These are phyloP conservation scores for Vitis riparia DNA, from an alignment of 164 flowering plant species.

Conservation along the genomic window DNA sequence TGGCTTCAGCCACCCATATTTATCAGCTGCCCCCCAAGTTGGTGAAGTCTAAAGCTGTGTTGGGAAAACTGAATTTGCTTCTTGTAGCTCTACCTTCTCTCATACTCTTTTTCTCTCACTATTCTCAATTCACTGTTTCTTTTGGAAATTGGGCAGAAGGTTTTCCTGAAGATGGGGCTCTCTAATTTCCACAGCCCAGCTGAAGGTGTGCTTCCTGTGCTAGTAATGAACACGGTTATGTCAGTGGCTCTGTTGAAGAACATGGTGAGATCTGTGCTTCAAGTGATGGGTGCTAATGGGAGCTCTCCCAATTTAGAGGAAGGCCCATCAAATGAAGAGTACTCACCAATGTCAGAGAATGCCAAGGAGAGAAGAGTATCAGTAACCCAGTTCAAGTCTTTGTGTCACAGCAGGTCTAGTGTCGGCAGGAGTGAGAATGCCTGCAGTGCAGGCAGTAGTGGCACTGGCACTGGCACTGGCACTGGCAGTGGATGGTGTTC, in stretches of 20 bases:
- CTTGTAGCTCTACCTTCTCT: too few species aligned
- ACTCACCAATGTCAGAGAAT: conserved; percentile 5
- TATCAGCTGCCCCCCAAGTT: conserved; percentile 4
- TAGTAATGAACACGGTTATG: conserved; percentile 60
- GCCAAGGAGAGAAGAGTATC: conserved; percentile 30
- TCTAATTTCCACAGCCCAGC: conserved; percentile 49
- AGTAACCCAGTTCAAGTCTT: conserved; percentile 37
- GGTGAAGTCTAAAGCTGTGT: not conserved
- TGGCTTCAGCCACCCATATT: not conserved
- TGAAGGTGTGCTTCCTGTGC: conserved; percentile 58
- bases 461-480: not conserved
- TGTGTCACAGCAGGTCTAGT: conserved; percentile 10
- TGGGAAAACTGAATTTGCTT: too few species aligned
- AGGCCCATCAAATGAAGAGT: conserved; percentile 5
- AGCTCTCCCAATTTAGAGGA: conserved; percentile 21
- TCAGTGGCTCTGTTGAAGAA: conserved; percentile 51
- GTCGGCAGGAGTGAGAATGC: too few species aligned
- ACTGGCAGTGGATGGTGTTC: not conserved
- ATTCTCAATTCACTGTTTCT: not conserved
- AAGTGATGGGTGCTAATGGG: conserved; percentile 28
- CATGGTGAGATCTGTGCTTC: conserved; percentile 41
- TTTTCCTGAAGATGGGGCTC: conserved; percentile 50
- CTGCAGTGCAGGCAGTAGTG: not conserved
- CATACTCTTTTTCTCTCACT: not conserved
- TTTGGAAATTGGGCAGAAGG: not conserved